Evolutionary conservation across 139 green algal species (phyloP), one percentile per base, ranked within the genome.

Genomic region (Spirogloea muscicola): DNA sequence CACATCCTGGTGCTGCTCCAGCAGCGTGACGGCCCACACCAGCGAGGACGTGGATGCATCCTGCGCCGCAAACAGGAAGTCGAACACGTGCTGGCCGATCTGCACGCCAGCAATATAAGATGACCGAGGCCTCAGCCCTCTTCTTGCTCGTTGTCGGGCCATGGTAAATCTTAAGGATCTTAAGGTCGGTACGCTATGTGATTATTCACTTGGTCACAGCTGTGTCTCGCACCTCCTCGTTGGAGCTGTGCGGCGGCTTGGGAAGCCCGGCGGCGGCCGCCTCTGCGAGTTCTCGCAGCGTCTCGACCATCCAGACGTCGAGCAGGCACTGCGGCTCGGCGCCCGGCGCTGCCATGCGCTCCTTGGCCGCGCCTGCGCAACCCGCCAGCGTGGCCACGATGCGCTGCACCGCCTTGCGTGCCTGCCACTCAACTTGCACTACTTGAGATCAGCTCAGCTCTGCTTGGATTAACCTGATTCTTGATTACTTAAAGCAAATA

Each of bases 61-160:
- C 85, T 95, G 90, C 31, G 67, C 86, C 37, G 91, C 91, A 76
- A 96, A 96, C 41, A 96, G 81, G 72, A 96, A 95, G 86, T 93
- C 86, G 76, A 96, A 91, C 9, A 93, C 73, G 2, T 72, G 85
- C 81, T 91, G 86, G 0, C 87, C 88, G 77, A n/a, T n/a, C n/a
- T n/a, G n/a, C n/a, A n/a, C n/a, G n/a, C n/a, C n/a, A n/a, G n/a
- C n/a, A n/a, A n/a, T n/a, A n/a, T n/a, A n/a, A n/a, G n/a, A n/a
- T n/a, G n/a, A n/a, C n/a, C n/a, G n/a, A n/a, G n/a, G n/a, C n/a
- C n/a, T n/a, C n/a, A n/a, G n/a, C n/a, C n/a, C n/a, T n/a, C n/a
- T n/a, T n/a, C n/a, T n/a, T n/a, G n/a, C n/a, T n/a, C n/a, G n/a
- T n/a, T n/a, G n/a, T n/a, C n/a, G n/a, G n/a, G n/a, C n/a, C n/a